A percentile compares a stretch with the other conserved stretches of the same genome.
Conservation (phyloP, 768 basidiomycete genomes). For the Mycena leptocephala region DNA sequence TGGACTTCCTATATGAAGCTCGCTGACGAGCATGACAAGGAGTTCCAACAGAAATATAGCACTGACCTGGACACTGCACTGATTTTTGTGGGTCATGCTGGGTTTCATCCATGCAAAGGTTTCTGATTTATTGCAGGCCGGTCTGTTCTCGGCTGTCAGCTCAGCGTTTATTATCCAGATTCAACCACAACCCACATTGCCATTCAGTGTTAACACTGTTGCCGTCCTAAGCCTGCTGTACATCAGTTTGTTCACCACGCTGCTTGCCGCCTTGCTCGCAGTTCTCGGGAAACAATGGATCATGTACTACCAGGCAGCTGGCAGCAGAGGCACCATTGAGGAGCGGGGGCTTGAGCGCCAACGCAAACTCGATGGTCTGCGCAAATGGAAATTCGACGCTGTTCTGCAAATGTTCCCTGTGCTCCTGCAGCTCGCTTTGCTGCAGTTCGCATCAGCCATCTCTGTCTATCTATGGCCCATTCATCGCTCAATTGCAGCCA, state of each 20-base stretch:
- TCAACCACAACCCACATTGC: background rate
- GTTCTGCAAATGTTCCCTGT: background rate
- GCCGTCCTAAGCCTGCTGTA: background rate
- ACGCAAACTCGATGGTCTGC: background rate
- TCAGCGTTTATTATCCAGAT: background rate
- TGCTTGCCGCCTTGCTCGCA: background rate
- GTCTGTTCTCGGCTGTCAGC: too few relatives aligned
- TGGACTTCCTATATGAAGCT: too few relatives aligned
- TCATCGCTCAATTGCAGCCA: background rate
- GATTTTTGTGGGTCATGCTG: too few relatives aligned
- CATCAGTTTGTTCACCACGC: background rate
- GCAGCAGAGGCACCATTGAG: background rate
- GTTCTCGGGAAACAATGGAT: background rate
- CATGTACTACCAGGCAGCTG: background rate
- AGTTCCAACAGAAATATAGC: too few relatives aligned
- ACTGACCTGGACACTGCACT: too few relatives aligned
- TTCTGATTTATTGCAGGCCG: too few relatives aligned
- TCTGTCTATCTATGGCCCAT: background rate
- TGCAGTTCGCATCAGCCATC: background rate
- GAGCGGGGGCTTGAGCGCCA: background rate
- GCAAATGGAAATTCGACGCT: background rate
- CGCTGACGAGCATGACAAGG: too few relatives aligned
- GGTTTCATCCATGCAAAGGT: too few relatives aligned
- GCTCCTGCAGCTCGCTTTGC: background rate
- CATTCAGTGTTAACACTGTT: background rate